phyloP scores from a whole-genome alignment of 257 asterid genomes.

The Asclepias syriaca region DNA sequence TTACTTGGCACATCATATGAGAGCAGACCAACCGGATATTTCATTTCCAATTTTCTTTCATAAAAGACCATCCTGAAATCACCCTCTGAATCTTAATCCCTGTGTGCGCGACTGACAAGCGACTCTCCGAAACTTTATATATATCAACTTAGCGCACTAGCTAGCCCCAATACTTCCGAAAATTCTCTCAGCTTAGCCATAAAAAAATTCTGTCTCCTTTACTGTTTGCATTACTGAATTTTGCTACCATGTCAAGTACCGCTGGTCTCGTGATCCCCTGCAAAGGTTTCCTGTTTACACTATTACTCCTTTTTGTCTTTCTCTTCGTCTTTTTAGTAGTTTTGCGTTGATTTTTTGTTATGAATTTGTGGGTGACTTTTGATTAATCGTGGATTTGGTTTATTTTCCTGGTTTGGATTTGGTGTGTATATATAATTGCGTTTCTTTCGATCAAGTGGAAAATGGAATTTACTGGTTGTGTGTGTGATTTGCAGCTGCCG shows the following conservation, averaged over 20 bases:
- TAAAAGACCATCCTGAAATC: neutral
- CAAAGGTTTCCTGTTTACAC: neutral
- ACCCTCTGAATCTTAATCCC: neutral
- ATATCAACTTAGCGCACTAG: neutral
- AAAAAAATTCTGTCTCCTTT: neutral
- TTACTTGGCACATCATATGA: neutral
- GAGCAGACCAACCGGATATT: neutral
- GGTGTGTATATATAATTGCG: neutral
- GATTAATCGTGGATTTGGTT: neutral
- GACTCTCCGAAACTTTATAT: neutral
- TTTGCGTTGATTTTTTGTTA: neutral
- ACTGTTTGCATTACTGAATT: neutral
- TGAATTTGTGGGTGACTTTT: neutral
- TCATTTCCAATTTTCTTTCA: neutral
- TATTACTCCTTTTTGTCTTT: neutral
- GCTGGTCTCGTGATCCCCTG: slow-evolving; percentile 15
- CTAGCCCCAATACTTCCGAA: neutral
- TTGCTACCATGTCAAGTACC: slow-evolving; percentile 10
- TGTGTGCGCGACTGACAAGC: neutral
- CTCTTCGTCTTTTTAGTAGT: neutral
- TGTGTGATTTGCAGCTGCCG: slow-evolving; percentile 16
- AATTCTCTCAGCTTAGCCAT: neutral
- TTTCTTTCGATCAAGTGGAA: neutral
- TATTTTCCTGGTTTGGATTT: no score
- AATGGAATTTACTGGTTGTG: neutral